These are phyloP conservation scores for Suzukiozyma palmioleophila DNA, from an alignment of 1,139 yeast species.

Conservation along the genomic window DNA sequence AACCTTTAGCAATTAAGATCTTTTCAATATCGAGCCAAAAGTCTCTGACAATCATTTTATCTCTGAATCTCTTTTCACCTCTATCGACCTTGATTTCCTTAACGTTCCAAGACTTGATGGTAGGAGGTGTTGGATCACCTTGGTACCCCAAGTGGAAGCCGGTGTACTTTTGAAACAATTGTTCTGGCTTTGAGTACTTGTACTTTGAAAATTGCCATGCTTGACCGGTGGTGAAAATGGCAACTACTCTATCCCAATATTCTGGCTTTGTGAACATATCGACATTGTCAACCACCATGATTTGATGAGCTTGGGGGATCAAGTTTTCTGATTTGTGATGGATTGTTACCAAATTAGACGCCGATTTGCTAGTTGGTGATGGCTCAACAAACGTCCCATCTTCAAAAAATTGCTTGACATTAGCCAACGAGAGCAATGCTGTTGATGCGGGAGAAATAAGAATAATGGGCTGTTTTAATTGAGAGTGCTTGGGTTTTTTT, in stretches of 20 bases:
- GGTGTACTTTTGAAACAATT: slow-evolving; percentile 74
- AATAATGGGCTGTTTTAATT: slow-evolving; percentile 78
- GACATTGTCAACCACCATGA: slow-evolving; percentile 81
- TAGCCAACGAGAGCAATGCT: slow-evolving; percentile 73
- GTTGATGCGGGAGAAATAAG: slow-evolving; percentile 94
- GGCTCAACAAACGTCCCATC: slow-evolving; percentile 70
- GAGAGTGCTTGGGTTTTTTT: slow-evolving; percentile 7
- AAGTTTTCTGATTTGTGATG: slow-evolving; percentile 54
- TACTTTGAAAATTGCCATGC: slow-evolving; percentile 93
- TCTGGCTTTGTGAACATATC: slow-evolving; percentile 91
- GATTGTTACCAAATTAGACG: slow-evolving; percentile 45
- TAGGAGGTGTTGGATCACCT: slow-evolving; percentile 76
- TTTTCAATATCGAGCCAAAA: slow-evolving; percentile 79
- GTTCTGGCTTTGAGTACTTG: slow-evolving; percentile 76
- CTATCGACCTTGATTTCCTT: slow-evolving; percentile 74
- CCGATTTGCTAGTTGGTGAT: slow-evolving; percentile 34
- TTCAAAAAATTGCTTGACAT: slow-evolving; percentile 79
- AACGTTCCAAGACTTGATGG: slow-evolving; percentile 85
- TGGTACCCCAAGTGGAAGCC: slow-evolving; percentile 77
- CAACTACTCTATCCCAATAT: slow-evolving; percentile 95
- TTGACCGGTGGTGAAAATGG: slow-evolving; percentile 95
- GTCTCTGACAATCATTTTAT: slow-evolving; percentile 77
- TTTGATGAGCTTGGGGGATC: slow-evolving; percentile 51
- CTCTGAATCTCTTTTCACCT: slow-evolving; percentile 75
- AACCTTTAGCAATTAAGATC: slow-evolving; percentile 46